These are phyloP conservation scores for Syzygium malaccense DNA, from an alignment of 441 rosid genomes.

Conservation along the genomic window DNA sequence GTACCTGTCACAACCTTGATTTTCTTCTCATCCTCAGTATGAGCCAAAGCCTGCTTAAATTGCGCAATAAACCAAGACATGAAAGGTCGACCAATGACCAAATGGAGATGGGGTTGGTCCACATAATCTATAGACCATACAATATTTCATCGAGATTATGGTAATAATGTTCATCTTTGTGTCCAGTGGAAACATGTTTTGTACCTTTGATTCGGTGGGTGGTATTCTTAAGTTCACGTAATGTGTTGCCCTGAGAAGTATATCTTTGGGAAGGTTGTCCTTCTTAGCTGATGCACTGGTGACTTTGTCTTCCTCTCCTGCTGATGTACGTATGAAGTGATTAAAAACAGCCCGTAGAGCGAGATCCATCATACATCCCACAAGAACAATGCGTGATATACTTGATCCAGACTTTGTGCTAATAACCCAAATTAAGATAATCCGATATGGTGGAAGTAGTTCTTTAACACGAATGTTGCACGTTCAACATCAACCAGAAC, in stretches of 20 bases:
- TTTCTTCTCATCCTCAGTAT: background rate
- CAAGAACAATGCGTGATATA: background rate
- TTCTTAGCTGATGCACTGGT: background rate
- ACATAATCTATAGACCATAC: background rate
- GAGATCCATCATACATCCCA: background rate
- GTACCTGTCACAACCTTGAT: slow-evolving; percentile 11
- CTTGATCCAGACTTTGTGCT: background rate
- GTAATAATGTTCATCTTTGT: background rate
- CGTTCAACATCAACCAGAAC: background rate
- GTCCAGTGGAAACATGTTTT: background rate
- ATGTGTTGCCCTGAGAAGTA: slow-evolving; percentile 11
- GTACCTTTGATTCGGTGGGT: background rate
- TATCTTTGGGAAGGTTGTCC: slow-evolving; percentile 7
- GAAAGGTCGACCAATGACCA: background rate
- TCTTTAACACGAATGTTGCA: background rate
- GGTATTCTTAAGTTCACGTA: slow-evolving; percentile 9
- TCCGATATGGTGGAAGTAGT: background rate
- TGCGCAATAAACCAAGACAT: background rate
- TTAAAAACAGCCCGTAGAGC: background rate
- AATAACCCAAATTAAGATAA: background rate
- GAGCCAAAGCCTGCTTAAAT: background rate
- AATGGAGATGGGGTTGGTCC: background rate
- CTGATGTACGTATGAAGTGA: background rate
- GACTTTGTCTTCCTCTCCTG: background rate
- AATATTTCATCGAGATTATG: background rate